A percentile compares a stretch with the other conserved stretches of the same genome.
These are phyloP conservation scores for Serendipita sp. DNA, from an alignment of 768 basidiomycete species.

Conservation along the genomic window DNA sequence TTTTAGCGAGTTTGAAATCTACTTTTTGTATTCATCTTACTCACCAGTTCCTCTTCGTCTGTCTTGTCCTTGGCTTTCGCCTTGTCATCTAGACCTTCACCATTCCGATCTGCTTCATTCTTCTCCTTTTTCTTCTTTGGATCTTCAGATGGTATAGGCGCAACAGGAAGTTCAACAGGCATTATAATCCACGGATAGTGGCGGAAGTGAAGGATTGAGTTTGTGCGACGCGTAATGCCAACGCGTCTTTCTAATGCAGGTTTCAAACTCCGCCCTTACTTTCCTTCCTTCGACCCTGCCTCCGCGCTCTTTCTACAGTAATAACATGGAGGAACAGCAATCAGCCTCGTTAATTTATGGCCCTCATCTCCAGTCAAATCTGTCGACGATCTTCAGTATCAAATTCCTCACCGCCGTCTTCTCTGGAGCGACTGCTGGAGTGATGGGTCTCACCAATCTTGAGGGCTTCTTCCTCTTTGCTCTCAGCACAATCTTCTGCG, in stretches of 20 bases:
- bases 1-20: background rate
- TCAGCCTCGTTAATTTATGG: background rate
- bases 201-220: background rate
- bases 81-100: slow-evolving; percentile 29
- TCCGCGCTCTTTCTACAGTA: no score
- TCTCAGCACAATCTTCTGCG: slow-evolving; percentile 47
- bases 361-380: background rate
- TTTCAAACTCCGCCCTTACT: background rate
- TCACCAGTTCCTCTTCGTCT: slow-evolving; percentile 61
- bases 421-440: slow-evolving; percentile 74
- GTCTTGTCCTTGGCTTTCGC: slow-evolving; percentile 26
- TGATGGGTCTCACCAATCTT: slow-evolving; percentile 77
- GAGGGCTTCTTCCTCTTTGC: slow-evolving; percentile 69
- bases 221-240: slow-evolving; percentile 4
- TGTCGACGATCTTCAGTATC: slow-evolving; percentile 25
- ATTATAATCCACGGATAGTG: background rate
- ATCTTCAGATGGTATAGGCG: slow-evolving; percentile 51
- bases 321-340: background rate
- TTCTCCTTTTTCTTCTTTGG: slow-evolving; percentile 51
- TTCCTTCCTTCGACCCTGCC: background rate
- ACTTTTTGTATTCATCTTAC: slow-evolving; percentile 20
- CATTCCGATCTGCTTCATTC: slow-evolving; percentile 27
- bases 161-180: slow-evolving; percentile 13
- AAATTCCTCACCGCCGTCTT: slow-evolving; percentile 77
- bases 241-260: background rate